Evolutionary conservation across 805 yeast species (phyloP).

Genomic region (Schizosaccharomyces lindneri): DNA sequence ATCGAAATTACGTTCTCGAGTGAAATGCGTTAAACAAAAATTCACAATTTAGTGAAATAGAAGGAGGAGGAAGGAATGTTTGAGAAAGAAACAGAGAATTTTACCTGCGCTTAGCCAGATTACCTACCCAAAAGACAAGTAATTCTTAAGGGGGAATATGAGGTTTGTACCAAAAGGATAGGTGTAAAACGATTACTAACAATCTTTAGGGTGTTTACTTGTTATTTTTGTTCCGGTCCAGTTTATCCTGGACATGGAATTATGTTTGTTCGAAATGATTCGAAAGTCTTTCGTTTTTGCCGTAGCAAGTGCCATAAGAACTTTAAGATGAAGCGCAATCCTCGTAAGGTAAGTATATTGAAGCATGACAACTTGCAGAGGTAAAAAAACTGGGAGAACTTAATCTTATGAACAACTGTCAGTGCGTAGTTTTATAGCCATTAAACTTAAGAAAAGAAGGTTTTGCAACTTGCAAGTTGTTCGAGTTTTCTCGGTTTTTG

Average conservation of each 20-base stretch:
- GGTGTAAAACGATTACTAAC: not conserved
- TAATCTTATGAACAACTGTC: not conserved
- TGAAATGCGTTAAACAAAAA: too few species aligned
- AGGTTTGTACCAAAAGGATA: not conserved
- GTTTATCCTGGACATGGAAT: conserved; percentile 54
- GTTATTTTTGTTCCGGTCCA: conserved; percentile 95
- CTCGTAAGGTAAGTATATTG: conserved; percentile 38
- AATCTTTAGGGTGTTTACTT: conserved; percentile 40
- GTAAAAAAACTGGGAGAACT: conserved; percentile 13
- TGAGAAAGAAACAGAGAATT: not conserved
- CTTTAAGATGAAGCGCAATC: conserved; percentile 94
- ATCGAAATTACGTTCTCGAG: too few species aligned
- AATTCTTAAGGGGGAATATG: conserved; percentile 1
- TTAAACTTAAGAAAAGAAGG: conserved; percentile 14
- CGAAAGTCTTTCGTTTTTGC: conserved; percentile 91
- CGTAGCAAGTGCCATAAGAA: conserved; percentile 94
- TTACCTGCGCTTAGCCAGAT: not conserved
- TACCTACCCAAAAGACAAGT: not conserved
- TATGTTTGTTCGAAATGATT: conserved; percentile 93
- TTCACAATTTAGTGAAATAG: too few species aligned
- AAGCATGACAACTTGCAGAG: not conserved
- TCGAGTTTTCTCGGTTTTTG: not conserved
- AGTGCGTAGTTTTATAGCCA: too few species aligned
- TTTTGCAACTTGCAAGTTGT: not conserved
- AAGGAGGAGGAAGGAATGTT: not conserved